Conservation (phyloP, 495 filamentous ascomycete species). For the Eremomyces bilateralis region DNA sequence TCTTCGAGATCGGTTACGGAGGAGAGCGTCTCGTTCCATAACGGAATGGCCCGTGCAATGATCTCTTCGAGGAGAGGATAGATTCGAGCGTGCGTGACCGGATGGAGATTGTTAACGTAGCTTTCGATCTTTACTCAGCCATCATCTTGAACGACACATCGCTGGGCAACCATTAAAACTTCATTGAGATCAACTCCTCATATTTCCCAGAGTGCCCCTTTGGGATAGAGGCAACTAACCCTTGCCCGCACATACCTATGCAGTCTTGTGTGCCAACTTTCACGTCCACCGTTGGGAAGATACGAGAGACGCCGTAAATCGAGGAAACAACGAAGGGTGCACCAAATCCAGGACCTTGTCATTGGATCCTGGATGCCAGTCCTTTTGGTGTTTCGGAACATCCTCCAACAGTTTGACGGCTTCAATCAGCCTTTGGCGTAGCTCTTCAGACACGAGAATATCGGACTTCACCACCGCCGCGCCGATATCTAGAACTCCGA, state of each 20-base stretch:
- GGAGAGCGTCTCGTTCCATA: slow-evolving; percentile 25
- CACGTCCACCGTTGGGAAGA: too few relatives aligned
- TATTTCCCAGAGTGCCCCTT: too few relatives aligned
- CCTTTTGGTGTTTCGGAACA: slow-evolving; percentile 18
- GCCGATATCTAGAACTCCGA: slow-evolving; percentile 8
- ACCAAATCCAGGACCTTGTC: slow-evolving; percentile 35
- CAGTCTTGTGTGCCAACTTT: too few relatives aligned
- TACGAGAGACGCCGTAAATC: slow-evolving; percentile 28
- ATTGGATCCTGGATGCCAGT: slow-evolving; percentile 36
- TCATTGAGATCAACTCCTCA: slow-evolving; percentile 6
- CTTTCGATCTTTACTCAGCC: slow-evolving; percentile 16
- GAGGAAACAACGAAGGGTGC: slow-evolving; percentile 37
- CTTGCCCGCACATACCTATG: too few relatives aligned
- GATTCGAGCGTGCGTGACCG: slow-evolving; percentile 22
- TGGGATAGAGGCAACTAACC: too few relatives aligned
- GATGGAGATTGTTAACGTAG: slow-evolving; percentile 43
- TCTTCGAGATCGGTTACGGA: too few relatives aligned
- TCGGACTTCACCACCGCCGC: slow-evolving; percentile 12
- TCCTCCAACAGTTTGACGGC: slow-evolving; percentile 7
- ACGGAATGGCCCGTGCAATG: slow-evolving; percentile 25
- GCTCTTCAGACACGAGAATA: slow-evolving; percentile 1
- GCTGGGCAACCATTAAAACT: slow-evolving; percentile 39
- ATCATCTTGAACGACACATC: slow-evolving; percentile 26
- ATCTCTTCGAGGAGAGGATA: slow-evolving; percentile 31
- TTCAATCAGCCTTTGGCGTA: slow-evolving; percentile 4